Conservation (phyloP, 371 early-diverging fungal genomes). For the Capniomyces stellatus region DNA sequence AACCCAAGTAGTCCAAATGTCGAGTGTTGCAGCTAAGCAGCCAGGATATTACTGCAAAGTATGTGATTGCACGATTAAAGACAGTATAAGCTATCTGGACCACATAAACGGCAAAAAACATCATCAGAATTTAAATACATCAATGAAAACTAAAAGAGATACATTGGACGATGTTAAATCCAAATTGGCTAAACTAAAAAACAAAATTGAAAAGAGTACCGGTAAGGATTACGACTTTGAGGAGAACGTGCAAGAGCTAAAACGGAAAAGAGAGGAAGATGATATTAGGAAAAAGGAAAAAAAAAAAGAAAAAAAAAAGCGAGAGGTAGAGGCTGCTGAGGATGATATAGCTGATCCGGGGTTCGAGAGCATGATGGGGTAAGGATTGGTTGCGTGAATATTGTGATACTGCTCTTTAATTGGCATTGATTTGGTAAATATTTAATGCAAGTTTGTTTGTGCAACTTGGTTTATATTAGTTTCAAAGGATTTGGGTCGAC, state of each 20-base stretch:
- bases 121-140: conserved; percentile 46
- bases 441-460: too few species aligned
- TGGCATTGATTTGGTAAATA: too few species aligned
- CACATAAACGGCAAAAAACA: conserved; percentile 82
- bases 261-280: conserved; percentile 20
- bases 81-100: conserved; percentile 67
- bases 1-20: conserved; percentile 52
- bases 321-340: neutral
- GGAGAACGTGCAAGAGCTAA: conserved; percentile 20
- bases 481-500: too few species aligned
- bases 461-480: too few species aligned
- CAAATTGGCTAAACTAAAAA: conserved; percentile 24
- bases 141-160: conserved; percentile 55
- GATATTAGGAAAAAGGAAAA: conserved; percentile 14
- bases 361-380: neutral
- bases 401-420: too few species aligned
- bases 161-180: conserved; percentile 23
- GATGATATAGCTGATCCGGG: neutral
- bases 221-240: conserved; percentile 18
- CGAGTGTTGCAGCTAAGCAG: conserved; percentile 38
- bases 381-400: too few species aligned
- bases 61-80: conserved; percentile 73
- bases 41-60: conserved; percentile 83
- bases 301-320: conserved; percentile 1
- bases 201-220: conserved; percentile 12